Base-by-base conservation (phyloP, 2,329 filamentous ascomycete species). In the Diplodia scrobiculata region DNA sequence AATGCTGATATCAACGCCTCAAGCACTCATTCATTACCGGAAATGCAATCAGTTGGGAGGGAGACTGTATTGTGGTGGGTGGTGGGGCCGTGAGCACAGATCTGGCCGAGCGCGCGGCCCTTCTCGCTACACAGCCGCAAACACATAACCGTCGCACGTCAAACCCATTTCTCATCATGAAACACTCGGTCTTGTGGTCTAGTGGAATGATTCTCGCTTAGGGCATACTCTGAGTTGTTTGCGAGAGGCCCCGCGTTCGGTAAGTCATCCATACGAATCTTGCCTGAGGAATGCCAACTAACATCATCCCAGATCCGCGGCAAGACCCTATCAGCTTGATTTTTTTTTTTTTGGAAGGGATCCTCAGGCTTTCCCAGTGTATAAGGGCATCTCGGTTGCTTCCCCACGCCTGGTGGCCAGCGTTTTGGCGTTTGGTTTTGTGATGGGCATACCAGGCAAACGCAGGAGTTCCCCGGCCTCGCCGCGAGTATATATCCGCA, bases 301-400 rank as follows among this genome's bases (percentile, higher is more conserved):
- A 53, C 34, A 45, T n/a, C 27, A 29, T 6, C 19, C n/a, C 21
- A 52, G 48, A 41, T 53, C 48, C 47, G 53, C 53, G 53, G 53
- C 53, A 58, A 58, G 53, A 58, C 53, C 53, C 53, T 11, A 29
- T 45, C 13, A 55, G 17, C 29, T 55, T 55, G 36, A 13, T 38
- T 21, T 1, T 21, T 55, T 5, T 27, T 14, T 10, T 21, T 11
- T 27, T 14, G 10, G 21, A 2, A 21, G 25, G 25, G 25, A 3
- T 25, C 25, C 47, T 10, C 47, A 25, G 14, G 11, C n/a, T 25
- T 25, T 25, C 25, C 3, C 25, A 4, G 25, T 3, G 25, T 25
- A 25, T 25, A 25, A 25, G 25, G 25, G 27, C 34, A 47, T 62
- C 6, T 5, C 5, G 25, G 9, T 48, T 21, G 36, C 17, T 86